phyloP scores from a whole-genome alignment of 257 asterid species.

The Eucommia ulmoides region DNA sequence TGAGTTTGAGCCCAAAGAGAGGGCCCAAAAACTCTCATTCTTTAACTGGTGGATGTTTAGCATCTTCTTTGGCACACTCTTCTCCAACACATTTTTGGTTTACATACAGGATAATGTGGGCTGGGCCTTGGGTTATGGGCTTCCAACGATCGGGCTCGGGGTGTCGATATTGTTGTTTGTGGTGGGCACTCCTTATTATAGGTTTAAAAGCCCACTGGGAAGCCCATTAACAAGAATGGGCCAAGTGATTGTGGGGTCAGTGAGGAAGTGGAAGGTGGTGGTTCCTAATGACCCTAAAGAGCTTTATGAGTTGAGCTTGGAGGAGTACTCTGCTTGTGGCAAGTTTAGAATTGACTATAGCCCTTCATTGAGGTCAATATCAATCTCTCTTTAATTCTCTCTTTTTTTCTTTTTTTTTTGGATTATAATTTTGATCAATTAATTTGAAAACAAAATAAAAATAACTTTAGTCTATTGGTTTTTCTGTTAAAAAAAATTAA shows the following conservation, averaged over 20 bases:
- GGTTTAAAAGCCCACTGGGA: slow-evolving; percentile 38
- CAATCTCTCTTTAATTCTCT: background rate
- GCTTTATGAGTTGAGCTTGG: slow-evolving; percentile 34
- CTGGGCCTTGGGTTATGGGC: slow-evolving; percentile 43
- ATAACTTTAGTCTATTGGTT: too few species aligned
- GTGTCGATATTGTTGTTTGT: slow-evolving; percentile 34
- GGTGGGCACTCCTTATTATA: slow-evolving; percentile 34
- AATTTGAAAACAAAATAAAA: too few species aligned
- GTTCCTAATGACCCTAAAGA: slow-evolving; percentile 43
- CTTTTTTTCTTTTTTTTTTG: background rate
- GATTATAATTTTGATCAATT: background rate
- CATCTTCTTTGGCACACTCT: slow-evolving; percentile 48
- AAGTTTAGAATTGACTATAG: slow-evolving; percentile 35
- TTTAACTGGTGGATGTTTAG: slow-evolving; percentile 82
- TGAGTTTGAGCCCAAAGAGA: slow-evolving; percentile 46
- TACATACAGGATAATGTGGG: slow-evolving; percentile 52
- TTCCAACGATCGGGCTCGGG: slow-evolving; percentile 41
- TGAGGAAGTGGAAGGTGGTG: slow-evolving; percentile 32
- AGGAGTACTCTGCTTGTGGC: slow-evolving; percentile 30
- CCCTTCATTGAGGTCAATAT: slow-evolving; percentile 32
- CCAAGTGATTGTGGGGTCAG: slow-evolving; percentile 35
- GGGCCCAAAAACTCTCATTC: slow-evolving; percentile 48
- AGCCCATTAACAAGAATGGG: slow-evolving; percentile 58
- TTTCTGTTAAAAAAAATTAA: too few species aligned
- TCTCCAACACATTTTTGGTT: slow-evolving; percentile 42